A percentile compares a stretch with the other conserved stretches of the same genome.
These are phyloP conservation scores for Xylariaceae sp. DNA, from an alignment of 2,329 filamentous ascomycete genomes.

Conservation along the genomic window DNA sequence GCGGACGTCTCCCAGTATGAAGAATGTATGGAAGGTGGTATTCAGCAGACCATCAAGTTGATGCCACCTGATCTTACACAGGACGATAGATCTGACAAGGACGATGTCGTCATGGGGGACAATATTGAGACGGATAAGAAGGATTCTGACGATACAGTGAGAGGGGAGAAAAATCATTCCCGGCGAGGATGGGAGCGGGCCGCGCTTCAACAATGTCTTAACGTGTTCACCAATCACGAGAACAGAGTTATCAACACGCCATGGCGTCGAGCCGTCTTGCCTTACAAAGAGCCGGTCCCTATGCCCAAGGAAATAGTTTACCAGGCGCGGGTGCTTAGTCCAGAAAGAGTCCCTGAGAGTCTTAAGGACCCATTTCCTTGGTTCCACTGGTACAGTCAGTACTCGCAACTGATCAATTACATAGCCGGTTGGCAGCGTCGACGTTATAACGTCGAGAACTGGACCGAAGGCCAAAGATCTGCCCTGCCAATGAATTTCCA, in stretches of 20 bases:
- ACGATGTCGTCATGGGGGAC: background rate
- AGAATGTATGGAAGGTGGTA: slow-evolving; percentile 34
- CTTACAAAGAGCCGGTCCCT: slow-evolving; percentile 31
- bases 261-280: slow-evolving; percentile 43
- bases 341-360: slow-evolving; percentile 6
- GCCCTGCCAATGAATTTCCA: slow-evolving; percentile 35
- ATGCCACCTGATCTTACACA: background rate
- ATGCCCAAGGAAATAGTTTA: slow-evolving; percentile 31
- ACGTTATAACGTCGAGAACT: slow-evolving; percentile 24
- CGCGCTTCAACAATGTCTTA: slow-evolving; percentile 48
- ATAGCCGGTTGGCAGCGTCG: slow-evolving; percentile 30
- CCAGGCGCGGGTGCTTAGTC: slow-evolving; percentile 22
- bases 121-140: background rate
- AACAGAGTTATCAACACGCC: slow-evolving; percentile 41
- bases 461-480: slow-evolving; percentile 25
- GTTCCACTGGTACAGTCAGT: slow-evolving; percentile 34
- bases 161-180: slow-evolving; percentile 11
- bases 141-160: background rate
- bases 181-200: slow-evolving; percentile 48
- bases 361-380: slow-evolving; percentile 37
- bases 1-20: slow-evolving; percentile 38
- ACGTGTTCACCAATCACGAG: slow-evolving; percentile 42
- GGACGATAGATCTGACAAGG: background rate
- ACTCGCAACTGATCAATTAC: slow-evolving; percentile 27
- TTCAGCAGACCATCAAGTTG: slow-evolving; percentile 22